Evolutionary conservation across 768 basidiomycete genomes (phyloP), one percentile per base, ranked within the genome.

Genomic region (Pisolithus marmoratus): DNA sequence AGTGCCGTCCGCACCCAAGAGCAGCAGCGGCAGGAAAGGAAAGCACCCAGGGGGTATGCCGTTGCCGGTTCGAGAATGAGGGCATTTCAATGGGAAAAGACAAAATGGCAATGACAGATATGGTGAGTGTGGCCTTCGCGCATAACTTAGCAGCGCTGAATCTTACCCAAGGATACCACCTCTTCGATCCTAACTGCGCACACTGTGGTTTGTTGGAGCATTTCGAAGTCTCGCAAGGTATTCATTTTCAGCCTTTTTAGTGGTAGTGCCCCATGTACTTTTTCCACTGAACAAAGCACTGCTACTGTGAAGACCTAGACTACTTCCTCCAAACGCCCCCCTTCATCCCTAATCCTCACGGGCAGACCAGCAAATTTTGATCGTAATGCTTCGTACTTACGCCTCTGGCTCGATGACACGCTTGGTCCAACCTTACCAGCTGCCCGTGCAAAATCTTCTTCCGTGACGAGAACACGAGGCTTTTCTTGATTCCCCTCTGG

Each of bases 291-390:
- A 19, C 46, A 27, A 42, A 12, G 34, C 15, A 15, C 34, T 34
- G 14, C 34, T 29, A 29, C 24, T 14, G n/a, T 36, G 14, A 34
- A 20, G 34, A 22, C 27, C 51, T 59, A 59, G n/a, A 55, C 41
- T 5, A 49, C 51, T n/a, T 59, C 60, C 12, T 61, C 60, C 8
- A 57, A 44, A 12, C 60, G 54, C 40, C 46, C 29, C 8, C 23
- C 71, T 9, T 75, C 75, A 8, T 75, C 57, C 29, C 56, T 77
- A 15, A 65, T 63, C 22, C 78, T 67, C 36, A 84, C 77, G 26
- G 86, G 84, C 31, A 90, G 66, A 1, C 94, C 94, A 8, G 90
- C 85, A 64, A 94, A 92, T 65, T 88, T 94, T 34, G 81, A 80
- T 54, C 88, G 73, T 54, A 97, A 71, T 15, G 79, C 74, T 63